These are phyloP conservation scores for Phylloporus sp. DNA, from an alignment of 1,284 basidiomycete genomes.

Conservation along the genomic window DNA sequence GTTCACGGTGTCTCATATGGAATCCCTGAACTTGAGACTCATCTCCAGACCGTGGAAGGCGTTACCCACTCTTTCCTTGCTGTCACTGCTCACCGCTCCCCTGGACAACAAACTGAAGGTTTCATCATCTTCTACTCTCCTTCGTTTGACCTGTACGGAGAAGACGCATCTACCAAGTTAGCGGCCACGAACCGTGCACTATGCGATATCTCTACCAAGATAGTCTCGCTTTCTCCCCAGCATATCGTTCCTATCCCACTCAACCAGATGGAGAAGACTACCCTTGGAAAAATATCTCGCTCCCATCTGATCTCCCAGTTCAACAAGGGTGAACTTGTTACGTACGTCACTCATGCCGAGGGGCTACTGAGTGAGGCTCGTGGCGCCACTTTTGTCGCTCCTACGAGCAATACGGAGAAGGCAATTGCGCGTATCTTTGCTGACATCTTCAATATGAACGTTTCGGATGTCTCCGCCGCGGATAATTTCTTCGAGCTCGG, in stretches of 20 bases:
- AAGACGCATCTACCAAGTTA: slow-evolving; percentile 27
- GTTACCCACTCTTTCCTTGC: slow-evolving; percentile 43
- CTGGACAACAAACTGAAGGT: slow-evolving; percentile 35
- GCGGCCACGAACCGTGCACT: slow-evolving; percentile 27
- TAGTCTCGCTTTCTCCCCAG: slow-evolving; percentile 37
- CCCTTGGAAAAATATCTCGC: slow-evolving; percentile 34
- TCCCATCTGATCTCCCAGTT: slow-evolving; percentile 29
- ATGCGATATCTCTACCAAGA: slow-evolving; percentile 31
- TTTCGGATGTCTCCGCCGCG: slow-evolving; percentile 30
- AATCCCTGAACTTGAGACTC: slow-evolving; percentile 47
- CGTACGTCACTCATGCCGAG: slow-evolving; percentile 29
- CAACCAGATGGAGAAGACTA: slow-evolving; percentile 38
- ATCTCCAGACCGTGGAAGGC: slow-evolving; percentile 46
- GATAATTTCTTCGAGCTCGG: slow-evolving; percentile 40
- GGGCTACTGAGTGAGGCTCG: slow-evolving; percentile 29
- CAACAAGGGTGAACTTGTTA: slow-evolving; percentile 33
- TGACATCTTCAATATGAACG: slow-evolving; percentile 30
- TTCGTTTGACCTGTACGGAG: slow-evolving; percentile 26
- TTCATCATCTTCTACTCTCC: slow-evolving; percentile 37
- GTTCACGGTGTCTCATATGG: slow-evolving; percentile 51
- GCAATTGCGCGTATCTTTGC: slow-evolving; percentile 30
- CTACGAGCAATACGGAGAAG: slow-evolving; percentile 28
- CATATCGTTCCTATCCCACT: slow-evolving; percentile 31
- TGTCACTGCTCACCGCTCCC: slow-evolving; percentile 38
- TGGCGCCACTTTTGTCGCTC: slow-evolving; percentile 26